Base-by-base conservation (phyloP, 768 basidiomycete genomes). In the Pisolithus albus region DNA sequence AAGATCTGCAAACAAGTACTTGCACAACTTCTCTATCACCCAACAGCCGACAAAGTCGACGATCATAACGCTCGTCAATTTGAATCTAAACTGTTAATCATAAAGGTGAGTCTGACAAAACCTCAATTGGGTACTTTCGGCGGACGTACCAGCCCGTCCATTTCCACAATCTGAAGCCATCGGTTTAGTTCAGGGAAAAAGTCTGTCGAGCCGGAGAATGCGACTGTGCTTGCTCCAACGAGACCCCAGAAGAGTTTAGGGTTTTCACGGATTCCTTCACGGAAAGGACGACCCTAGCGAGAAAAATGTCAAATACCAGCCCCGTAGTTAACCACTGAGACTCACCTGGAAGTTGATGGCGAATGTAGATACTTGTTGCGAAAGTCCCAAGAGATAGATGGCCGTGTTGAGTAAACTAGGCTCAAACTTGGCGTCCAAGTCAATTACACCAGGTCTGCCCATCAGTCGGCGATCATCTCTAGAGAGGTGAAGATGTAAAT, bases 351-450 rank as follows among this genome's bases (percentile, higher is more conserved):
- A 99, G 74, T 99, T 99, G 73, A 98, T 92, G 4, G 93, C 86
- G 62, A 99, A 98, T 0, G 96, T 98, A 7, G 95, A 98, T 2
- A 99, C 95, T 68, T 99, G 96, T 66, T 99, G 95, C 2, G 91
- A 94, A 36, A 98, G 78, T 49, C 94, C 88, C 47, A 99, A 77
- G 26, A 98, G 82, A 72, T 94, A 99, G 61, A 99, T 95, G 39
- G 93, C 92, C 2, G 94, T 95, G 74, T 98, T 99, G 52, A 99
- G 75, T 45, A 99, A 72, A 57, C 84, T 90, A 0, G 96, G 95
- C 64, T 92, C 91, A 60, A 96, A 99, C 65, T 96, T 94, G 49
- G 94, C 95, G 49, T 97, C 95, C 36, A 99, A 74, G 65, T 98
- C 93, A 54, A 97, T 88, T 2, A 75, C 72, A 2, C 88, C 92